Percentiles rank a stretch among this genome's conserved stretches.
Evolutionary conservation across 192 early-diverging fungal genomes (phyloP).

Genomic region (Podila horticola): DNA sequence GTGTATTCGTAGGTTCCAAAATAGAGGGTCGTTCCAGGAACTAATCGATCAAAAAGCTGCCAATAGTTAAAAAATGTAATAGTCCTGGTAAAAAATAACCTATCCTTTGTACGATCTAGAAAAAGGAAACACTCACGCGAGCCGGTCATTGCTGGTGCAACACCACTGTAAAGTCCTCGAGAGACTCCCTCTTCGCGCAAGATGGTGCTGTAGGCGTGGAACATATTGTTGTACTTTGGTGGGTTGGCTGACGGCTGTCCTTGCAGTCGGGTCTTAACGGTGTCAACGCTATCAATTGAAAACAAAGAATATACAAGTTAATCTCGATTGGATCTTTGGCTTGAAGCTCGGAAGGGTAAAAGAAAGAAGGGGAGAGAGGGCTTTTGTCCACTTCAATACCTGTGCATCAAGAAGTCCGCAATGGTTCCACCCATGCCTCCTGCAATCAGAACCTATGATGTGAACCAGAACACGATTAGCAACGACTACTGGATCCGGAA

Average conservation of each 20-base stretch:
- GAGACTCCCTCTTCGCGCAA: constrained; percentile 62
- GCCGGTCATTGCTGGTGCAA: constrained; percentile 67
- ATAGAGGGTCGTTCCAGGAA: constrained; percentile 66
- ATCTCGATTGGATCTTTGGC: too few relatives aligned
- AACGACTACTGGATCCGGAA: background rate
- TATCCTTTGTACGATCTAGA: background rate
- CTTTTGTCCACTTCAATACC: too few relatives aligned
- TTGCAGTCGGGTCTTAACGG: constrained; percentile 67
- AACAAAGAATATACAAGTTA: background rate
- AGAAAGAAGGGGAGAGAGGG: too few relatives aligned
- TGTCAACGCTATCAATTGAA: constrained; percentile 50
- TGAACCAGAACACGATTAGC: background rate
- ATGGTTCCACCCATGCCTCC: constrained; percentile 9
- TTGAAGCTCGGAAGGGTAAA: too few relatives aligned
- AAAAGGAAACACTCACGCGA: constrained; percentile 19
- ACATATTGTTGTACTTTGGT: constrained; percentile 66
- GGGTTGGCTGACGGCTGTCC: constrained; percentile 58
- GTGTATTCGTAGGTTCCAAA: constrained; percentile 68
- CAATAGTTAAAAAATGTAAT: background rate
- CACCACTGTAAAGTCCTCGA: constrained; percentile 63
- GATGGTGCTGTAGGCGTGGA: constrained; percentile 66
- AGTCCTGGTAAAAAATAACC: background rate
- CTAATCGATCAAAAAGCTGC: constrained; percentile 22
- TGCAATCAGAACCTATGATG: constrained; percentile 3
- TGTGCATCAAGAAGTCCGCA: constrained; percentile 7